phyloP scores from a whole-genome alignment of 2,329 filamentous ascomycete genomes.

The Cladosporium oxysporum region DNA sequence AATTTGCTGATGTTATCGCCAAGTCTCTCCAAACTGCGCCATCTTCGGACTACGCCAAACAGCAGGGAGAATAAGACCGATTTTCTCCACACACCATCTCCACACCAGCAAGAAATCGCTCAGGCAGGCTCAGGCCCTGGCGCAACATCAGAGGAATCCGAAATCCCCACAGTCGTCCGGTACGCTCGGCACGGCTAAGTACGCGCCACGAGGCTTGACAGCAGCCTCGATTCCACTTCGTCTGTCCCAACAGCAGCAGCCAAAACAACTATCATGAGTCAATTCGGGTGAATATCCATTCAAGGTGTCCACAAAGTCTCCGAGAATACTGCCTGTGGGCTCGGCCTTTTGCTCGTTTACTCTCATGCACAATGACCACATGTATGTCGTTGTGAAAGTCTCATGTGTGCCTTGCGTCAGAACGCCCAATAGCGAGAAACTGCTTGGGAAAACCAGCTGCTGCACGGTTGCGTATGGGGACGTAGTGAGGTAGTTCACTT shows the following conservation, averaged over 20 bases:
- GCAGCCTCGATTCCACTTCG: conserved; percentile 13
- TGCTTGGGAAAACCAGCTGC: not conserved
- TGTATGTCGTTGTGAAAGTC: not conserved
- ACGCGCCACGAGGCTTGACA: conserved; percentile 21
- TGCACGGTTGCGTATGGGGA: not conserved
- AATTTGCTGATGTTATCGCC: not conserved
- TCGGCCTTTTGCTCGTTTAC: not conserved
- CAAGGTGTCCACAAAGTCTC: conserved; percentile 10
- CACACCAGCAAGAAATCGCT: conserved; percentile 8
- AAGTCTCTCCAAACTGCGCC: not conserved
- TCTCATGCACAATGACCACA: conserved; percentile 2
- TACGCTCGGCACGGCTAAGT: conserved; percentile 21
- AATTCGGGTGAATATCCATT: not conserved
- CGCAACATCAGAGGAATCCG: conserved; percentile 2
- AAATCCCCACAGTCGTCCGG: conserved; percentile 12
- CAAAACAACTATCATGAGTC: conserved; percentile 6
- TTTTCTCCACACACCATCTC: conserved; percentile 7
- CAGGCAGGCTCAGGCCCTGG: not conserved
- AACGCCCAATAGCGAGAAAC: not conserved
- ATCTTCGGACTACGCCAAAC: not conserved
- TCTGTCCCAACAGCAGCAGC: conserved; percentile 6
- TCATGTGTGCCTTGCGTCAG: not conserved
- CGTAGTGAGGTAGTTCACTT: not conserved
- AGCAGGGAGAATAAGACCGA: not conserved
- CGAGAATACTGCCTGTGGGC: conserved; percentile 8